Evolutionary conservation across 2,329 filamentous ascomycete genomes (phyloP), one percentile per base, ranked within the genome.

Genomic region (Fusarium nelsonii): DNA sequence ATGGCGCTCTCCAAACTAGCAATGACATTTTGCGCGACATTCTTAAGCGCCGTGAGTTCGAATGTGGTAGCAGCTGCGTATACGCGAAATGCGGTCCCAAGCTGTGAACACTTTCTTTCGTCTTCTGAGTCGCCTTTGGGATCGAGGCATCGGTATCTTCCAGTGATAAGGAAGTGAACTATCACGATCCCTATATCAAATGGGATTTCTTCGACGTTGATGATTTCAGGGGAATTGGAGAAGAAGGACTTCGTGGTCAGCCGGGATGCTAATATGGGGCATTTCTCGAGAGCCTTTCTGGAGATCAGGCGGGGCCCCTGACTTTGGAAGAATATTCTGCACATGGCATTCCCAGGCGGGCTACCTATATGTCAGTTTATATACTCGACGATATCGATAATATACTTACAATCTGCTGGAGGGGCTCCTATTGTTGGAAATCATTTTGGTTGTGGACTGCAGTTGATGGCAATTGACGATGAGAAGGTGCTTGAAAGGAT

Each of bases 61-160:
- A 69, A 18, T 0, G 18, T 18, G 1, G 46, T 12, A 8, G 66
- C 61, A 3, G 41, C 52, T 12, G 30, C 49, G 36, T 58, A 58
- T 0, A 49, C 40, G 1, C 33, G 10, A 16, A 63, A 68, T 1
- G 66, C 53, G 1, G 51, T 69, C 0, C 41, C 40, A 11, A 69
- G 55, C 6, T 63, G 48, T 2, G 45, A 48, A 6, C 40, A 18
- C 2, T 36, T 30, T 18, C 10, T 46, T 4, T 52, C 33, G 1
- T 49, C 28, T 10, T 45, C 23, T 0, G 37, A 30, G n/a, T 36
- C 15, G 0, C 39, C 37, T 6, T 41, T 20, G 0, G 54, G 51
- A 4, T 33, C 40, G 1, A 70, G 48, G 0, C 43, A 32, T 16
- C 57, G 36, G 8, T 70, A 70, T 14, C 7, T 28, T 1, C 49